Base-by-base conservation (phyloP, 768 basidiomycete genomes). In the Aureoboletus auriporus region DNA sequence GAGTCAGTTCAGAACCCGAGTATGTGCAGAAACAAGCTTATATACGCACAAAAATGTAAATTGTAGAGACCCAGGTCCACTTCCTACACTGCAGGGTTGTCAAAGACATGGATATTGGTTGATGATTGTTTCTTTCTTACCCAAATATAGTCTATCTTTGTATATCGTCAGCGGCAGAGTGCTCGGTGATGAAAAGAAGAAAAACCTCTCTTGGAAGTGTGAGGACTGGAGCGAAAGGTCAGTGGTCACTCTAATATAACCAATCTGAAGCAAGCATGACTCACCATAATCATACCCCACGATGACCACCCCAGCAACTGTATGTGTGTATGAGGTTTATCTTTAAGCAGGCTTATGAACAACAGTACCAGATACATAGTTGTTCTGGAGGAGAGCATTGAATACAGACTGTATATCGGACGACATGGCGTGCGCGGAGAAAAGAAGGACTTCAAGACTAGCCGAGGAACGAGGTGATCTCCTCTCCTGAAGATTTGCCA, bases 151-250 rank as follows among this genome's bases (percentile, higher is more conserved):
- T 49, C 30, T 30, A 49, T 16, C 48, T 46, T 14, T 26, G 30
- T 4, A 33, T n/a, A 39, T n/a, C 7, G 38, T 46, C 20, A 46
- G 14, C 17, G 6, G 6, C 9, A 29, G 23, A 46, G 5, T 14
- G 16, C 28, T 35, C 4, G 27, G 28, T 12, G 27, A 16, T 23
- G 12, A 17, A 12, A 45, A 36, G 5, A 11, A 23, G 20, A 29
- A 29, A 36, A 38, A 45, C 44, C 44, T 45, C 44, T 37, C 31
- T 37, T 2, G 35, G 8, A 20, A 45, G 37, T 26, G 28, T 13
- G 27, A 45, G 44, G 27, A 45, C 44, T 45, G 11, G 12, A 11
- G 86, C 54, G 16, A 45, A n/a, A 9, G 14, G 16, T 45, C 7
- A 29, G 27, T 23, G 4, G 27, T 29, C 35, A 29, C 16, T 28